phyloP scores from a whole-genome alignment of 169 alveolate genomes.

The Sarcocystis neurona region DNA sequence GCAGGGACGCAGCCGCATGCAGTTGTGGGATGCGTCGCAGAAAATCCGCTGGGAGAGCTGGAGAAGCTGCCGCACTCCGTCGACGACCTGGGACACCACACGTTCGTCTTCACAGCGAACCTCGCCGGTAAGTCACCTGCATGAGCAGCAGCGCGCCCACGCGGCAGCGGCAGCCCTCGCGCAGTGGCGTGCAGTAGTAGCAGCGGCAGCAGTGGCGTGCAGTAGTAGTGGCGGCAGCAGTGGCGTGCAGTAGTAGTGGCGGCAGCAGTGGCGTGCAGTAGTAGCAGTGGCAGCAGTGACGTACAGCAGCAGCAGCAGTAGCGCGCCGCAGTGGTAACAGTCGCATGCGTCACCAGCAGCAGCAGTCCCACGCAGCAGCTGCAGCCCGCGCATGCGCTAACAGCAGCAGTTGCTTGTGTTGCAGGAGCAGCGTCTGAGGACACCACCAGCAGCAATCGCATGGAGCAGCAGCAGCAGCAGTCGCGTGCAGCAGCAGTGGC shows the following conservation, averaged over 20 bases:
- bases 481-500: no score
- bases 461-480: no score
- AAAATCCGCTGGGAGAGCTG: conserved; percentile 33
- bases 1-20: conserved; percentile 35
- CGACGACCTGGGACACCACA: neutral
- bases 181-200: neutral
- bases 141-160: neutral
- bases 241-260: neutral
- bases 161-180: neutral
- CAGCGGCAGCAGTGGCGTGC: neutral
- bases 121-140: neutral
- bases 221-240: neutral
- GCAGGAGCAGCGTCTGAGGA: no score
- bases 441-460: no score
- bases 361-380: no score
- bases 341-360: no score
- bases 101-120: conserved; percentile 7
- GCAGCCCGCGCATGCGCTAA: no score
- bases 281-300: neutral
- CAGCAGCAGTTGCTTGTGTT: no score
- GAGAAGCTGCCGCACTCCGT: neutral
- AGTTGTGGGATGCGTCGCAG: conserved; percentile 37
- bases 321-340: no score
- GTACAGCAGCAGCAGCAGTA: no score
- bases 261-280: neutral